Evolutionary conservation across 2,329 filamentous ascomycete species (phyloP).

Genomic region (Penicillium sp.): DNA sequence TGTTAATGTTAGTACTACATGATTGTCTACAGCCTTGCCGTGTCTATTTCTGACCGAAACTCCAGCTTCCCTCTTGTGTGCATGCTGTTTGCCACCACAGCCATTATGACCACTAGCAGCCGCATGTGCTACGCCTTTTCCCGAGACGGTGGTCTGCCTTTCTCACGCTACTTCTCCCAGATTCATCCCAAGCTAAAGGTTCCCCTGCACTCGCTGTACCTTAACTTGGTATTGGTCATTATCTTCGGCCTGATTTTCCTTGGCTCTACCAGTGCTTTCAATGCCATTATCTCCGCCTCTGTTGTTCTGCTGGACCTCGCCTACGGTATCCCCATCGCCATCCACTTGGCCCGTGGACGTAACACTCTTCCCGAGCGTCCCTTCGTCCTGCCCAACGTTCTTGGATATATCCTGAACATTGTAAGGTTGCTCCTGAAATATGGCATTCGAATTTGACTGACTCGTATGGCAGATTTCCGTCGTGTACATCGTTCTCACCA

Average conservation of each 20-base stretch:
- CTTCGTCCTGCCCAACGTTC: slow-evolving; percentile 52
- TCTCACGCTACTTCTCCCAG: slow-evolving; percentile 55
- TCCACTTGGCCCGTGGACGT: slow-evolving; percentile 64
- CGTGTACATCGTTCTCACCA: slow-evolving; percentile 64
- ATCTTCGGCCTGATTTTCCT: slow-evolving; percentile 68
- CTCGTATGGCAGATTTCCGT: slow-evolving; percentile 49
- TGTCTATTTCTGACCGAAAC: slow-evolving; percentile 8
- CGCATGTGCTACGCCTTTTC: slow-evolving; percentile 38
- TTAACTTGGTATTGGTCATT: slow-evolving; percentile 58
- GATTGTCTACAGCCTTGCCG: background rate
- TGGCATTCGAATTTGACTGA: slow-evolving; percentile 4
- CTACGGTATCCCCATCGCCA: slow-evolving; percentile 68
- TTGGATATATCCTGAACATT: slow-evolving; percentile 60
- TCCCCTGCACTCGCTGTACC: slow-evolving; percentile 62
- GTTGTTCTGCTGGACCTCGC: slow-evolving; percentile 68
- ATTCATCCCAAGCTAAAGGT: slow-evolving; percentile 60
- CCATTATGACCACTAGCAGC: slow-evolving; percentile 37
- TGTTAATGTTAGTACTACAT: slow-evolving; percentile 50
- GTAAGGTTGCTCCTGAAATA: slow-evolving; percentile 28
- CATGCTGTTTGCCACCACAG: slow-evolving; percentile 31
- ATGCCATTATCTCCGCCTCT: slow-evolving; percentile 65
- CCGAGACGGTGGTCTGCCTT: slow-evolving; percentile 61
- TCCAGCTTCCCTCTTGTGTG: slow-evolving; percentile 33
- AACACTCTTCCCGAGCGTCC: slow-evolving; percentile 59
- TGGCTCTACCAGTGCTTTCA: slow-evolving; percentile 62